Percentiles rank a stretch among this genome's conserved stretches.
Evolutionary conservation across 2,329 filamentous ascomycete genomes (phyloP).

Genomic region (Pseudocercospora eumusae): DNA sequence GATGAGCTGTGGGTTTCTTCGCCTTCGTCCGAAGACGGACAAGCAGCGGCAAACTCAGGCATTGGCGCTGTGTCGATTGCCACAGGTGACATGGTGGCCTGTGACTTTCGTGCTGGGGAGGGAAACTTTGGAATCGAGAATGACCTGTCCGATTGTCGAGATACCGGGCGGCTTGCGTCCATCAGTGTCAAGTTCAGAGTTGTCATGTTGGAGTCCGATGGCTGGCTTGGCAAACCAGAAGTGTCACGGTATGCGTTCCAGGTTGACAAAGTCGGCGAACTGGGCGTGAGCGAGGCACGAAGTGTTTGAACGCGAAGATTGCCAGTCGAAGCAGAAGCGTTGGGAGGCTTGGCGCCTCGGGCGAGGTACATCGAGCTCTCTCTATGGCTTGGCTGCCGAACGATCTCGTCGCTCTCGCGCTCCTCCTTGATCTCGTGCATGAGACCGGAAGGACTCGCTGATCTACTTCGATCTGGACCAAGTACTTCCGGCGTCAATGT

Average conservation of each 20-base stretch:
- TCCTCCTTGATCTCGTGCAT: constrained; percentile 46
- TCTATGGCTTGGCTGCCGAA: constrained; percentile 18
- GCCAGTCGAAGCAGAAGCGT: constrained; percentile 12
- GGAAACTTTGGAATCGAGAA: constrained; percentile 45
- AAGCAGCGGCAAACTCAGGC: constrained; percentile 32
- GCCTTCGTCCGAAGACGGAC: constrained; percentile 13
- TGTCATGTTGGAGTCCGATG: constrained; percentile 22
- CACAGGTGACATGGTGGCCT: constrained; percentile 19
- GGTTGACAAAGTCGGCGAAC: constrained; percentile 43
- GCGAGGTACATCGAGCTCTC: constrained; percentile 13
- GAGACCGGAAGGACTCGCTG: constrained; percentile 38
- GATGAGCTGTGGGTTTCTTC: constrained; percentile 23
- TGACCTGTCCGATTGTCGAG: constrained; percentile 18
- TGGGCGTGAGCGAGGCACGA: constrained; percentile 44
- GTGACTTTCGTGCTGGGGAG: constrained; percentile 31
- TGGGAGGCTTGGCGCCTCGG: constrained; percentile 11
- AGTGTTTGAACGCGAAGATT: constrained; percentile 39
- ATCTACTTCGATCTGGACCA: constrained; percentile 41
- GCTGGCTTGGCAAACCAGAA: constrained; percentile 17
- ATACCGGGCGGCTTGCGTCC: constrained; percentile 6
- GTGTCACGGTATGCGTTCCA: constrained; percentile 38
- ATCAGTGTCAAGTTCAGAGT: constrained; percentile 15
- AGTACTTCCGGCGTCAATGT: constrained; percentile 46
- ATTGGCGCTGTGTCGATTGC: constrained; percentile 25
- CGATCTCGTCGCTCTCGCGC: constrained; percentile 31